Base-by-base conservation (phyloP, 371 early-diverging fungal species). In the Phascolomyces articulosus region DNA sequence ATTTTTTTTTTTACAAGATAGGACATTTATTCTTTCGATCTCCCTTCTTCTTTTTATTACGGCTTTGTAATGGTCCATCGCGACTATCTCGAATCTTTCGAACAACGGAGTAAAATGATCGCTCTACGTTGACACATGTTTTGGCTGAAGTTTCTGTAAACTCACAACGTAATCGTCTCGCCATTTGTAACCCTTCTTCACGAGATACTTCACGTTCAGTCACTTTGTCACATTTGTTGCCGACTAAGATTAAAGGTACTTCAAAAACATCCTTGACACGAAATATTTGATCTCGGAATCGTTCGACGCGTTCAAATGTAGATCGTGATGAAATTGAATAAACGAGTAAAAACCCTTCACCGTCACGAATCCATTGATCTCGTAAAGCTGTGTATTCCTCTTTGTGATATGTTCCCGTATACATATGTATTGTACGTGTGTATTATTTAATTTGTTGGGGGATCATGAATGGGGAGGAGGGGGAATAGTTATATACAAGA, bases 291-390 rank as follows among this genome's bases (percentile, higher is more conserved):
- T 92, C 88, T 38, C 85, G 78, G 82, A 95, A 93, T 48, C 87
- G 77, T 68, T 87, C 86, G 57, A 93, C 87, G 28, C 91, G 87
- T 66, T 93, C 93, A 73, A 92, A 95, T 9, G 95, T 90, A 18
- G 88, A 87, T 56, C 91, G 84, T 58, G 91, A 82, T 20, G 93
- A 91, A 64, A 94, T 94, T n/a, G 93, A 91, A 71, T 94, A 95
- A 21, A 93, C 94, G 16, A 93, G 78, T 53, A 95, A 61, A 76
- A 95, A 95, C 6, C 93, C 95, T 76, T 95, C 94, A 56, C 95
- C 95, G 72, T 93, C 93, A 56, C 90, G 59, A 10, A 59, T 59
- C 59, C 59, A 59, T 47, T 59, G 59, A 44, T 59, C 59, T 21
- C 59, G 44, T 23, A 59, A 47, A 24, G 90, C 91, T 13, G 91